Percentiles rank a stretch among this genome's conserved stretches.
phyloP scores from a whole-genome alignment of 2,329 filamentous ascomycete genomes.

The Aspergillus tanneri region DNA sequence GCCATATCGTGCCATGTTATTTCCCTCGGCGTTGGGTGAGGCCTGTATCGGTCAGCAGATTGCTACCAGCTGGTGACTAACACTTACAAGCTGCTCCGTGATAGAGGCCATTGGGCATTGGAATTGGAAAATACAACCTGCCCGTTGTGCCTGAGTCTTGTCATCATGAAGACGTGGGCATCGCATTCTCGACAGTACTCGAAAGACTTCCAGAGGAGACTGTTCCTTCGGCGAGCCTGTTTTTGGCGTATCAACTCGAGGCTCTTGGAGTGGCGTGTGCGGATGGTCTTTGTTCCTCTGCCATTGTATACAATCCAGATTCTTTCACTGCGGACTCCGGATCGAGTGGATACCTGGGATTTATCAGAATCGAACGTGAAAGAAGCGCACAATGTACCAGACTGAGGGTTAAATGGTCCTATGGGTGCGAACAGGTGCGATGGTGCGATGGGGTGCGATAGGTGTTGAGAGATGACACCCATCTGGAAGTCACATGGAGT shows the following conservation, averaged over 20 bases:
- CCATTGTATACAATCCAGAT: background rate
- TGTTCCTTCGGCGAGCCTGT: background rate
- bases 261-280: background rate
- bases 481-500: no score
- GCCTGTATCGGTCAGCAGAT: constrained; percentile 1
- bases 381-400: no score
- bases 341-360: background rate
- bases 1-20: background rate
- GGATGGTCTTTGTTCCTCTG: background rate
- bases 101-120: background rate
- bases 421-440: no score
- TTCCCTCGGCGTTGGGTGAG: background rate
- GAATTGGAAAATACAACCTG: constrained; percentile 1
- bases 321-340: background rate
- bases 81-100: constrained; percentile 1
- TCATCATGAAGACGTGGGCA: background rate
- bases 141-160: background rate
- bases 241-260: background rate
- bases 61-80: background rate
- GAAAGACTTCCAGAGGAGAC: background rate
- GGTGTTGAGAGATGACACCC: no score
- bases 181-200: constrained; percentile 2
- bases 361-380: no score
- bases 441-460: no score
- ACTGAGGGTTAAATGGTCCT: no score